phyloP scores from a whole-genome alignment of 768 basidiomycete species.

The Russula virescens region DNA sequence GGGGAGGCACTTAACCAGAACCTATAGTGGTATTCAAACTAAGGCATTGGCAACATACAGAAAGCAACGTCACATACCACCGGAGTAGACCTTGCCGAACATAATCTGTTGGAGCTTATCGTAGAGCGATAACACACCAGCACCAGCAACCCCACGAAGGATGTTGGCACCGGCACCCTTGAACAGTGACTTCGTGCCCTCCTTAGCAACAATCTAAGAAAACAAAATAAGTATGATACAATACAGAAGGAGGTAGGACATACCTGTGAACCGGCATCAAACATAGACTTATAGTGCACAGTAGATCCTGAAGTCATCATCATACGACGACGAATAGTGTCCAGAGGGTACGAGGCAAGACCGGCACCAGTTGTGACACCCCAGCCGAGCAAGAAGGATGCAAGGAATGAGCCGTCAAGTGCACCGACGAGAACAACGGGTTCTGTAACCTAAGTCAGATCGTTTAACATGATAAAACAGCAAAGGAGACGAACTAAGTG shows the following conservation, averaged over 20 bases:
- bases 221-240: neutral
- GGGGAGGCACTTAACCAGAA: conserved; percentile 37
- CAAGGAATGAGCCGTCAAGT: conserved; percentile 93
- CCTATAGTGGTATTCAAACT: conserved; percentile 26
- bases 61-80: conserved; percentile 50
- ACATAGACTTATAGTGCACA: conserved; percentile 99
- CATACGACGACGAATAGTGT: conserved; percentile 99
- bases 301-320: conserved; percentile 99
- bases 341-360: conserved; percentile 94
- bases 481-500: conserved; percentile 59
- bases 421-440: conserved; percentile 96
- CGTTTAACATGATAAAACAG: neutral
- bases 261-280: conserved; percentile 83
- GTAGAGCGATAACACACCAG: conserved; percentile 98
- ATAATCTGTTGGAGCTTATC: conserved; percentile 95
- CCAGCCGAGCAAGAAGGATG: conserved; percentile 97
- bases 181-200: conserved; percentile 94
- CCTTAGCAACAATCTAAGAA: conserved; percentile 75
- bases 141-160: conserved; percentile 99
- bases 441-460: conserved; percentile 44
- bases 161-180: conserved; percentile 93
- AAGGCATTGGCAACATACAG: neutral
- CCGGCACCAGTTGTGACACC: conserved; percentile 99
- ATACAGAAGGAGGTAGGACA: neutral
- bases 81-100: conserved; percentile 99